These are phyloP conservation scores for Kwoniella dendrophila DNA, from an alignment of 768 basidiomycete genomes.

Conservation along the genomic window DNA sequence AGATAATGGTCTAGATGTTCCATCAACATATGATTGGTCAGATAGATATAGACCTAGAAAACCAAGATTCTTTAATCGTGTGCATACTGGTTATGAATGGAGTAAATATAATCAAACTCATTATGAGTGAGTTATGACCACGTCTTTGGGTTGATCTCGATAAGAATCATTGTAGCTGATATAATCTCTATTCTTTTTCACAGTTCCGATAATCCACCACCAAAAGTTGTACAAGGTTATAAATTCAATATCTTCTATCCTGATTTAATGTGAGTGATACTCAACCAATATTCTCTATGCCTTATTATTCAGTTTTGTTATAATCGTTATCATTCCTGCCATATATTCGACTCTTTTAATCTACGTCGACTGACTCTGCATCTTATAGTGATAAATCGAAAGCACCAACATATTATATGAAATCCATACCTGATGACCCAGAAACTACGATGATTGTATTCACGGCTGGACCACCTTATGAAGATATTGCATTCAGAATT, in stretches of 20 bases:
- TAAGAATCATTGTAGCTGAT: too few relatives aligned
- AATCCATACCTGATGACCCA: slow-evolving; percentile 90
- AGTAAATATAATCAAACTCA: slow-evolving; percentile 99
- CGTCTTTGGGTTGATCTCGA: too few relatives aligned
- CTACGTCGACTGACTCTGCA: not conserved
- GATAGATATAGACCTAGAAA: slow-evolving; percentile 97
- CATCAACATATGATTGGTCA: slow-evolving; percentile 93
- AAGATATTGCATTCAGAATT: slow-evolving; percentile 97
- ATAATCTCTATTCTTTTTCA: not conserved
- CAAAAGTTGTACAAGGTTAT: slow-evolving; percentile 98
- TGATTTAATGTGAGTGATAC: slow-evolving; percentile 78
- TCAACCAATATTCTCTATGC: too few relatives aligned
- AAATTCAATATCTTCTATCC: slow-evolving; percentile 99
- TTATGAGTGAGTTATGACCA: slow-evolving; percentile 76
- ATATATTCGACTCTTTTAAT: not conserved
- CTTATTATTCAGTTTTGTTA: too few relatives aligned
- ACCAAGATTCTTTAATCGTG: slow-evolving; percentile 97
- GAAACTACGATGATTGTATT: slow-evolving; percentile 93
- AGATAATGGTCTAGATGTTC: slow-evolving; percentile 76
- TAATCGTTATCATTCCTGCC: not conserved
- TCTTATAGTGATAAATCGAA: slow-evolving; percentile 86
- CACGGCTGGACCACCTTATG: slow-evolving; percentile 95
- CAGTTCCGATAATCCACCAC: slow-evolving; percentile 86
- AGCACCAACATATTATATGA: slow-evolving; percentile 93
- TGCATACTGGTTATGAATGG: slow-evolving; percentile 99